phyloP scores from a whole-genome alignment of 352 stramenopile genomes.

The Globisporangium canariense region DNA sequence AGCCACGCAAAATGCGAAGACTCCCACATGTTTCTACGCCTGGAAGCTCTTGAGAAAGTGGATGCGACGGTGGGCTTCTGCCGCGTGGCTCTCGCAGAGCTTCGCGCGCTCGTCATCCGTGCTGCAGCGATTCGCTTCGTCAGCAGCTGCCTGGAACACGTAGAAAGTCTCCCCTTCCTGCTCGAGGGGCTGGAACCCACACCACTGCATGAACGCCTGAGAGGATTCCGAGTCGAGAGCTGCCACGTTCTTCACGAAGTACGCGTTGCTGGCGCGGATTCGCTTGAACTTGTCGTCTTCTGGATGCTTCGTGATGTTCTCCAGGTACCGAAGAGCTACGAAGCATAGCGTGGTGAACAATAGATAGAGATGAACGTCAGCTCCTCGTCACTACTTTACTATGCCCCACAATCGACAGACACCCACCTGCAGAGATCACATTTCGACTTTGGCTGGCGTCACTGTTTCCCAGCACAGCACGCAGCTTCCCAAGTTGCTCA shows the following conservation, averaged over 20 bases:
- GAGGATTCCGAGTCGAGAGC: slow-evolving; percentile 5
- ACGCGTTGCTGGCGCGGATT: slow-evolving; percentile 73
- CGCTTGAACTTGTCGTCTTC: slow-evolving; percentile 61
- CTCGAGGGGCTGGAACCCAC: slow-evolving; percentile 33
- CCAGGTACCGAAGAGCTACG: slow-evolving; percentile 56
- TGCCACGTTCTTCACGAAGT: slow-evolving; percentile 54
- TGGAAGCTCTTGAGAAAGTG: slow-evolving; percentile 9
- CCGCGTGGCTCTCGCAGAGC: neutral
- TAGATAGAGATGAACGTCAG: slow-evolving; percentile 1
- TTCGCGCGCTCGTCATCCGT: slow-evolving; percentile 6
- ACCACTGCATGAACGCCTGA: slow-evolving; percentile 44
- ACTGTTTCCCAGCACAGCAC: slow-evolving; percentile 13
- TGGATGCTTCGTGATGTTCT: slow-evolving; percentile 56
- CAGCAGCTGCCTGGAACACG: slow-evolving; percentile 23
- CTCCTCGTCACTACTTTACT: too few species aligned
- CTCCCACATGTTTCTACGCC: neutral
- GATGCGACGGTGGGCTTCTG: slow-evolving; percentile 8
- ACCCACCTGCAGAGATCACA: slow-evolving; percentile 34
- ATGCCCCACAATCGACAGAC: neutral
- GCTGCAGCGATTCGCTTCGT: neutral
- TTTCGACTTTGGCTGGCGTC: slow-evolving; percentile 20
- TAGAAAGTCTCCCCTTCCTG: slow-evolving; percentile 42
- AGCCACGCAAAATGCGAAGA: neutral
- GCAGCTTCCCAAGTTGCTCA: slow-evolving; percentile 23
- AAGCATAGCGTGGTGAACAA: neutral